Evolutionary conservation across 1,284 basidiomycete genomes (phyloP).

Genomic region (Vanrija humicola): DNA sequence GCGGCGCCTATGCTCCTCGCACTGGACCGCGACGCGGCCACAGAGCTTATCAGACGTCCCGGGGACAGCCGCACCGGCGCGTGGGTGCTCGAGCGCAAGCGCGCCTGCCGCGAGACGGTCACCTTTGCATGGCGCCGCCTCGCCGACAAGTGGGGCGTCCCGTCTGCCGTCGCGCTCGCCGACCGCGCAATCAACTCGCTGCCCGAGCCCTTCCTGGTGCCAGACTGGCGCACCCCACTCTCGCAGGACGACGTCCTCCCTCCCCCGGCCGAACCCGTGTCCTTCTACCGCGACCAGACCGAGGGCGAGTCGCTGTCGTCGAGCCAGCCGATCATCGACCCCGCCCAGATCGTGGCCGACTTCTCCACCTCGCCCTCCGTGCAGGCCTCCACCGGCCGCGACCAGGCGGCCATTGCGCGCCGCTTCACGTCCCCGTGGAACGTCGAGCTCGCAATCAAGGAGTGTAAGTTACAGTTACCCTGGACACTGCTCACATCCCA

Average conservation of each 20-base stretch:
- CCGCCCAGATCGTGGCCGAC: slow-evolving; percentile 56
- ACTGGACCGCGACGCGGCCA: slow-evolving; percentile 58
- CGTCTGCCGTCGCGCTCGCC: slow-evolving; percentile 56
- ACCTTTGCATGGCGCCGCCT: slow-evolving; percentile 64
- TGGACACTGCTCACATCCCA: neutral
- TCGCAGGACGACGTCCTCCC: slow-evolving; percentile 20
- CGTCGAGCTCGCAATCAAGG: slow-evolving; percentile 65
- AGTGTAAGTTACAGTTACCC: slow-evolving; percentile 57
- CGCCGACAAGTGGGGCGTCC: slow-evolving; percentile 66
- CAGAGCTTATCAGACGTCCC: slow-evolving; percentile 49
- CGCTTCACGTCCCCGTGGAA: slow-evolving; percentile 64
- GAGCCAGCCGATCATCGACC: slow-evolving; percentile 51
- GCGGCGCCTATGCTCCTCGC: slow-evolving; percentile 82
- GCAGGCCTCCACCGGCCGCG: slow-evolving; percentile 62
- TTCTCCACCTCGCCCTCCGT: slow-evolving; percentile 57
- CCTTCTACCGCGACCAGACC: slow-evolving; percentile 33
- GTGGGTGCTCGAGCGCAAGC: slow-evolving; percentile 50
- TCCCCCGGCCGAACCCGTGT: slow-evolving; percentile 30
- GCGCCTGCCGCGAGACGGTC: slow-evolving; percentile 63
- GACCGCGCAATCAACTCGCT: slow-evolving; percentile 54
- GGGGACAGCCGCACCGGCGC: slow-evolving; percentile 44
- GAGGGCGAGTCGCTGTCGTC: slow-evolving; percentile 36
- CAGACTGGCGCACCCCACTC: slow-evolving; percentile 15
- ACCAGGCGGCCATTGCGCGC: slow-evolving; percentile 56
- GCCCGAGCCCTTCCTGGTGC: slow-evolving; percentile 41